Evolutionary conservation across 495 filamentous ascomycete genomes (phyloP), one percentile per base, ranked within the genome.

Genomic region (Echria macrotheca): DNA sequence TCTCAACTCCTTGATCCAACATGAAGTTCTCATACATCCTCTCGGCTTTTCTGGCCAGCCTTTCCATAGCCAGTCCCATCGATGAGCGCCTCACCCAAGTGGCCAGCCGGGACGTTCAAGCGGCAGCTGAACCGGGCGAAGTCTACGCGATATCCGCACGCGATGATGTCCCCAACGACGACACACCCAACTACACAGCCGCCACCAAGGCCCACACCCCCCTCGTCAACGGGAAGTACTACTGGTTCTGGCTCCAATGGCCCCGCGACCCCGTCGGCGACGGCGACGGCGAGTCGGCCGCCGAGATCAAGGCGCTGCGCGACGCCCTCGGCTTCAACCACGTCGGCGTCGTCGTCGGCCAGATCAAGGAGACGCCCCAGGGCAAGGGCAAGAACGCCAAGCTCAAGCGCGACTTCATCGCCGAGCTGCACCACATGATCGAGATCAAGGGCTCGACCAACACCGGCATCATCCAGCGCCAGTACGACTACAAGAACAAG

Each of bases 261-360:
- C 44, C 44, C 5, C 44, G 4, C 44, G 21, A 15, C 28, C 21
- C 26, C 24, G 44, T 5, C 7, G n/a, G n/a, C n/a, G n/a, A n/a
- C n/a, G n/a, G n/a, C n/a, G 47, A 49, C 31, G 12, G 31, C 8
- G 44, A 58, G 39, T 39, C 52, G 4, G 14, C 19, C 17, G 19
- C 10, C 4, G 56, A 58, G 33, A 33, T 58, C 5, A 10, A 47
- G 22, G 11, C 51, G 10, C 43, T 55, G 5, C 48, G 45, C 19
- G 17, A 52, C 25, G 24, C 17, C 5, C 56, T 58, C 14, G 56
- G 56, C 10, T 58, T 55, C 28, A 52, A 55, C 25, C 56, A 58
- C 39, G 46, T 58, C 39, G 56, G 56, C 1, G 37, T 55, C 2
- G 32, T 58, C n/a, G 22, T 58, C 15, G 56, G 56, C 17, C 49